These are phyloP conservation scores for Populus alba DNA, from an alignment of 345 rosid species.

Conservation along the genomic window DNA sequence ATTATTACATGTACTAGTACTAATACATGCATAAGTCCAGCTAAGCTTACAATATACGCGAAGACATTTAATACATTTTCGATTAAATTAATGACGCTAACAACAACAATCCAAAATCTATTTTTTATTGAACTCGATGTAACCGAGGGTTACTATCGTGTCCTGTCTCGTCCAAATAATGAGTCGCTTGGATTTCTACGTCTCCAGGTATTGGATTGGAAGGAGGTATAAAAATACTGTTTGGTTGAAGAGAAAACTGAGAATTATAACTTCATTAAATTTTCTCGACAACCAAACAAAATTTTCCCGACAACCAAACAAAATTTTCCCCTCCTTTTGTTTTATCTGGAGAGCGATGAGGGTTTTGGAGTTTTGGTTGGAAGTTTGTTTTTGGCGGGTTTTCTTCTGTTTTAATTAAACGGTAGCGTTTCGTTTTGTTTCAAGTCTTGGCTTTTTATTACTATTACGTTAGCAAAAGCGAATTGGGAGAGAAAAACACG, in stretches of 20 bases:
- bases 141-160: slow-evolving; percentile 14
- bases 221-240: neutral
- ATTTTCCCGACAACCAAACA: slow-evolving; percentile 9
- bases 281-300: slow-evolving; percentile 20
- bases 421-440: no score
- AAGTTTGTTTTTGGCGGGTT: slow-evolving; percentile 8
- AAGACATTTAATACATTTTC: slow-evolving; percentile 1
- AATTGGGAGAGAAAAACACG: no score
- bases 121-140: slow-evolving; percentile 19
- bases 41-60: slow-evolving; percentile 3
- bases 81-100: neutral
- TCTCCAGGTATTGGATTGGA: slow-evolving; percentile 1
- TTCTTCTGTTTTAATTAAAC: neutral
- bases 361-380: neutral
- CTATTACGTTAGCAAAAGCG: no score
- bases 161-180: neutral
- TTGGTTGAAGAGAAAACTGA: slow-evolving; percentile 18
- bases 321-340: neutral
- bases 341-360: neutral
- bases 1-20: no score
- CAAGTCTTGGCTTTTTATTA: no score
- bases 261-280: neutral
- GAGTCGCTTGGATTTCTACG: slow-evolving; percentile 23
- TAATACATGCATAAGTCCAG: slow-evolving; percentile 2
- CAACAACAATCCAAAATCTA: slow-evolving; percentile 13